Conservation (phyloP, 106 monocot species). For the Dendrobium huoshanense region DNA sequence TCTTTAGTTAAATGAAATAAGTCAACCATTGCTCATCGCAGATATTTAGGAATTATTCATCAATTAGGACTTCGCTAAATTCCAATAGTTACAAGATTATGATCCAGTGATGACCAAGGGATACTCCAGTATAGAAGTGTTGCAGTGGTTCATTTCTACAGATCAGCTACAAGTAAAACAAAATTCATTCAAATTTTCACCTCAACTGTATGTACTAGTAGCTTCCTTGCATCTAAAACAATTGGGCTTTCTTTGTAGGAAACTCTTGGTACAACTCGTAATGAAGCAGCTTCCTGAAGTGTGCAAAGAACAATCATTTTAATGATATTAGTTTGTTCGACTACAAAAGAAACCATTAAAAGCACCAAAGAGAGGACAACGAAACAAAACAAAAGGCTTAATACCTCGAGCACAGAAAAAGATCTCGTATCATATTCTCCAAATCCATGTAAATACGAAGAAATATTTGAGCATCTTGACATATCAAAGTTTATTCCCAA, state of each 20-base stretch:
- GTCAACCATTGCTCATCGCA: too few species aligned
- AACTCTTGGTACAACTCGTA: slow-evolving; percentile 54
- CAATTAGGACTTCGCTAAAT: too few species aligned
- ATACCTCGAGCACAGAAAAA: slow-evolving; percentile 74
- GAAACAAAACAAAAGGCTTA: neutral
- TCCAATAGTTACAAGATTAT: too few species aligned
- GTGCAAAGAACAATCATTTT: slow-evolving; percentile 3
- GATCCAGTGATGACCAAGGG: too few species aligned
- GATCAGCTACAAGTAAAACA: neutral
- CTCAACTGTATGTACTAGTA: slow-evolving; percentile 68
- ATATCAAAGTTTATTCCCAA: slow-evolving; percentile 44
- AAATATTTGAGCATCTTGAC: slow-evolving; percentile 43
- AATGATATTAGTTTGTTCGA: neutral
- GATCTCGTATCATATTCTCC: slow-evolving; percentile 81
- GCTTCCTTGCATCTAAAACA: slow-evolving; percentile 73
- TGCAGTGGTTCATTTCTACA: neutral
- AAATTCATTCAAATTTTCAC: slow-evolving; percentile 18
- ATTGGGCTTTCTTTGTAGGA: slow-evolving; percentile 78
- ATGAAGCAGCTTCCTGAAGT: slow-evolving; percentile 64
- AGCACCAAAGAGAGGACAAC: neutral
- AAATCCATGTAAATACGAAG: slow-evolving; percentile 84
- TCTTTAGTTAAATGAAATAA: too few species aligned
- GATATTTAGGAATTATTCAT: too few species aligned
- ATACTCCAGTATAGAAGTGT: neutral
- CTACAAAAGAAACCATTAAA: neutral